Evolutionary conservation across 345 rosid species (phyloP).

Genomic region (Eucalyptus caleyi): DNA sequence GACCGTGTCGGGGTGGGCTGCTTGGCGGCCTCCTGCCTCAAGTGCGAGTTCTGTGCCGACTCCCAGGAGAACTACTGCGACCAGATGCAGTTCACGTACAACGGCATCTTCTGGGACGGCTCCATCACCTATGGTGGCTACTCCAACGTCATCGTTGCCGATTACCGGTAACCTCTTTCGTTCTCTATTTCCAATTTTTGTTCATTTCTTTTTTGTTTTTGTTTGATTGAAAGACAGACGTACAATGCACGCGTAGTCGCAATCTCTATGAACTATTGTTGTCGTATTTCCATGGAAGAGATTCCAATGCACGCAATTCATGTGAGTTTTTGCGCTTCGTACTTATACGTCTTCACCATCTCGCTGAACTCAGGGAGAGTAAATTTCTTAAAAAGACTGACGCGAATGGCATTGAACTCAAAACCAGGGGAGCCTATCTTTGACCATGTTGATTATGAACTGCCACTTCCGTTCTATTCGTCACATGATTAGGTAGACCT

Average conservation of each 20-base stretch:
- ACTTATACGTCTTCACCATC: background rate
- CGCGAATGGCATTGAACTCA: background rate
- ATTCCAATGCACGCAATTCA: background rate
- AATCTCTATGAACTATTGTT: background rate
- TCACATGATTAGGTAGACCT: background rate
- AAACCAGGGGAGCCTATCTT: background rate
- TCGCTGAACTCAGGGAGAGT: background rate
- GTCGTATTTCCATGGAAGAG: background rate
- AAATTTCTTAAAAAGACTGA: background rate
- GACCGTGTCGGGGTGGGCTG: constrained; percentile 57
- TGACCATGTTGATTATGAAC: background rate
- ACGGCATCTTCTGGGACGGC: constrained; percentile 59
- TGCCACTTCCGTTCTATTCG: background rate
- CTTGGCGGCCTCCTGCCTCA: constrained; percentile 41
- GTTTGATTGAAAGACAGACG: background rate
- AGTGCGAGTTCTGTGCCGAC: constrained; percentile 36
- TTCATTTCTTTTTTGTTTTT: background rate
- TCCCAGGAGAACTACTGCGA: constrained; percentile 51
- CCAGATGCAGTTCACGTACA: constrained; percentile 29
- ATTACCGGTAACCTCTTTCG: constrained; percentile 20
- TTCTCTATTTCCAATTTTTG: background rate
- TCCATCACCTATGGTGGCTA: constrained; percentile 50
- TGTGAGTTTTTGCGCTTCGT: background rate
- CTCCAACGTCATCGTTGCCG: constrained; percentile 42
- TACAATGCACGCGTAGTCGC: background rate